Evolutionary conservation across 495 filamentous ascomycete species (phyloP).

Genomic region (Cercophora sp.): DNA sequence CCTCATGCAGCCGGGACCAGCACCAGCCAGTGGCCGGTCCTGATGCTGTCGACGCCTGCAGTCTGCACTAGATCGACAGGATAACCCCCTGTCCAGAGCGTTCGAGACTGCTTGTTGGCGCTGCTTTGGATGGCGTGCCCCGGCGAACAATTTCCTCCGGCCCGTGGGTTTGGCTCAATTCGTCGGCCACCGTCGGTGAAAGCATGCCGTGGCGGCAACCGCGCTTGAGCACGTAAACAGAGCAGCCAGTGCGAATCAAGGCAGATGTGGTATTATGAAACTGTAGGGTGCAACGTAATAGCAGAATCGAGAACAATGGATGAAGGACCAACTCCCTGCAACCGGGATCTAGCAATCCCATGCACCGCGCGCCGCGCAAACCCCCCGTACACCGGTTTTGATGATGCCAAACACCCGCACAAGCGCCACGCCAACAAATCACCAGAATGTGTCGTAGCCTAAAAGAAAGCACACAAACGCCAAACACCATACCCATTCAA

Average conservation of each 20-base stretch:
- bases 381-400: not conserved
- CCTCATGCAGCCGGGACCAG: constrained; percentile 9
- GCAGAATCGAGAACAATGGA: too few relatives aligned
- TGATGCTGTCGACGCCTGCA: constrained; percentile 20
- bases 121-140: too few relatives aligned
- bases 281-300: not conserved
- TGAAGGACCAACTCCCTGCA: too few relatives aligned
- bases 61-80: constrained; percentile 5
- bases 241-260: too few relatives aligned
- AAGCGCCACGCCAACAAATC: too few relatives aligned
- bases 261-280: too few relatives aligned
- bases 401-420: not conserved
- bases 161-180: not conserved
- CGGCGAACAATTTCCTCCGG: not conserved
- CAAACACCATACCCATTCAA: not conserved
- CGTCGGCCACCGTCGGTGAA: not conserved
- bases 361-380: constrained; percentile 4
- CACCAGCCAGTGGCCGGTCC: constrained; percentile 11
- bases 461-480: not conserved
- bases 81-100: not conserved
- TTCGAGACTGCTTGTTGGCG: not conserved
- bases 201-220: not conserved
- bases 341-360: not conserved
- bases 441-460: too few relatives aligned
- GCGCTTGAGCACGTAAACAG: not conserved